A percentile compares a stretch with the other conserved stretches of the same genome.
Conservation (phyloP, 1,139 yeast species). For the Pichia inconspicua region DNA sequence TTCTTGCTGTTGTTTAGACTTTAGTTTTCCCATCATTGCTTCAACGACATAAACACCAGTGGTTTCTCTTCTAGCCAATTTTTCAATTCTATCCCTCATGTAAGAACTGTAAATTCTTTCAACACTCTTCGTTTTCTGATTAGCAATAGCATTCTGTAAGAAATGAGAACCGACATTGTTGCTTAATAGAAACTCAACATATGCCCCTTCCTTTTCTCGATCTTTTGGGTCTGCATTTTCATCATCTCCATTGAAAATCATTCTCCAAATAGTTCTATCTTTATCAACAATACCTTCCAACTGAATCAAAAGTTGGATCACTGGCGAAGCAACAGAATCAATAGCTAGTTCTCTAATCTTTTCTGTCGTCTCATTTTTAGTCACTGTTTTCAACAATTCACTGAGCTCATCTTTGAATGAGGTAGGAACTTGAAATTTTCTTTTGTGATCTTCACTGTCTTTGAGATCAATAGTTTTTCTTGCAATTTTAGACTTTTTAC, state of each 20-base stretch:
- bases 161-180: constrained; percentile 92
- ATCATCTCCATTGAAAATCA: constrained; percentile 32
- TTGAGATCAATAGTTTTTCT: constrained; percentile 87
- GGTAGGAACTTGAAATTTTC: constrained; percentile 63
- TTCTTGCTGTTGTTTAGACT: constrained; percentile 48
- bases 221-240: constrained; percentile 29
- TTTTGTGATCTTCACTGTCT: constrained; percentile 62
- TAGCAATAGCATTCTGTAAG: constrained; percentile 61
- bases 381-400: constrained; percentile 34
- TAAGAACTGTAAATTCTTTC: constrained; percentile 64
- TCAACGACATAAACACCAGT: constrained; percentile 83
- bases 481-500: constrained; percentile 82
- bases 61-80: constrained; percentile 68
- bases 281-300: constrained; percentile 77
- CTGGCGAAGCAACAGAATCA: constrained; percentile 81
- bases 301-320: constrained; percentile 68
- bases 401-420: constrained; percentile 60
- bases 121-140: constrained; percentile 59
- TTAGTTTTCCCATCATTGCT: constrained; percentile 53
- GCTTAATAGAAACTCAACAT: constrained; percentile 73
- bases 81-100: constrained; percentile 65
- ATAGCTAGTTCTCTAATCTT: constrained; percentile 65
- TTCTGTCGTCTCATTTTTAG: constrained; percentile 38
- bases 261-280: constrained; percentile 61
- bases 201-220: constrained; percentile 65